These are phyloP conservation scores for Neocallimastix lanati DNA, from an alignment of 192 early-diverging fungal genomes.

Conservation along the genomic window DNA sequence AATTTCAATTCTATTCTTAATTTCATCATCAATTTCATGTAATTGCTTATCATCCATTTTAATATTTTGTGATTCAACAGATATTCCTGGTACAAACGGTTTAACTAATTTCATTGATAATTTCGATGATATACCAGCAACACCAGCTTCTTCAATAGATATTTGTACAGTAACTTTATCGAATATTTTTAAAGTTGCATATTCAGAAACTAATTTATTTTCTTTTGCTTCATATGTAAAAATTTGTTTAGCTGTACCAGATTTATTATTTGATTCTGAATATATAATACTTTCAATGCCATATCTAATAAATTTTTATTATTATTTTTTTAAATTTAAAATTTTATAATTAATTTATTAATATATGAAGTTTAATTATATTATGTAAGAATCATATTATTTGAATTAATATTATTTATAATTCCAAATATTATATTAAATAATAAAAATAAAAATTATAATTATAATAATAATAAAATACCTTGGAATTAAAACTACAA, in stretches of 20 bases:
- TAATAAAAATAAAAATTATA: no score
- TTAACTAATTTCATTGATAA: constrained; percentile 23
- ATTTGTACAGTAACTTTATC: constrained; percentile 60
- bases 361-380: no score
- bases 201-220: constrained; percentile 12
- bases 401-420: no score
- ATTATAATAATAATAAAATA: constrained; percentile 9
- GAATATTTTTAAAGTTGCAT: constrained; percentile 52
- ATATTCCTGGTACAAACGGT: constrained; percentile 12
- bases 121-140: constrained; percentile 16
- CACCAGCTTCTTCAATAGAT: constrained; percentile 28
- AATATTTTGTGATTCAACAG: background rate
- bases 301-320: no score
- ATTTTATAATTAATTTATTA: no score
- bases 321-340: no score
- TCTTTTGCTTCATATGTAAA: constrained; percentile 13
- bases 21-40: background rate
- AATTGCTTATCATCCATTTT: background rate
- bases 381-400: no score
- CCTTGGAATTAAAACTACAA: constrained; percentile 74
- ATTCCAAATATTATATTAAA: no score
- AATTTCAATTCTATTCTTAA: background rate
- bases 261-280: constrained; percentile 15
- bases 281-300: constrained; percentile 93
- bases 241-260: constrained; percentile 8